Conservation (phyloP, 1,284 basidiomycete genomes). For the Tylopilus microsporus region DNA sequence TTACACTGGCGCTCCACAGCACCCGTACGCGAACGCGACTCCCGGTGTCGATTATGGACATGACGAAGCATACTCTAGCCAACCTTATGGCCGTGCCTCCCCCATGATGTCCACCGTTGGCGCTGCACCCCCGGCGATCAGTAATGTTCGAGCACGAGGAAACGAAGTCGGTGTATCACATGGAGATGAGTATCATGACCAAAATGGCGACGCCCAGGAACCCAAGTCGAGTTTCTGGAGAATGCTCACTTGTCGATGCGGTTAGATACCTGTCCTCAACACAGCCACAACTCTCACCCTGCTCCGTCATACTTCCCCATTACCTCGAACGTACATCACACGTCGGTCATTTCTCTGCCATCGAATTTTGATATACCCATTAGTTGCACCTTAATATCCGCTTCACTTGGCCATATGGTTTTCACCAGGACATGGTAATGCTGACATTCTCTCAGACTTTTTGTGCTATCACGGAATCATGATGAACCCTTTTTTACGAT, state of each 20-base stretch:
- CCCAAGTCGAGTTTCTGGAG: constrained; percentile 57
- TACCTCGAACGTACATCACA: constrained; percentile 24
- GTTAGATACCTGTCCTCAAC: constrained; percentile 31
- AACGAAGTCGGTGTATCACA: constrained; percentile 63
- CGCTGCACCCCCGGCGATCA: constrained; percentile 65
- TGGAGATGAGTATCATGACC: constrained; percentile 55
- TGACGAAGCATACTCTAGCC: constrained; percentile 47
- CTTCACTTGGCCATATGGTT: constrained; percentile 34
- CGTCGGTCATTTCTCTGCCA: constrained; percentile 25
- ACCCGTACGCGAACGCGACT: constrained; percentile 61
- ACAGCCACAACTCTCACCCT: constrained; percentile 8
- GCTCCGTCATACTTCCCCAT: constrained; percentile 22
- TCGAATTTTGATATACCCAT: constrained; percentile 33
- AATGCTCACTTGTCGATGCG: constrained; percentile 74
- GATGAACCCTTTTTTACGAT: constrained; percentile 24
- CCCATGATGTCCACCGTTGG: constrained; percentile 68
- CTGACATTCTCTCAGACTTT: constrained; percentile 28
- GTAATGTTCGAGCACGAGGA: constrained; percentile 61
- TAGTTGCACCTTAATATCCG: constrained; percentile 36
- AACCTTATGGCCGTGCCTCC: constrained; percentile 63
- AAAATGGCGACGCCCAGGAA: constrained; percentile 50
- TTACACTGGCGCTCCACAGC: constrained; percentile 43
- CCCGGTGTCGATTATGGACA: constrained; percentile 52
- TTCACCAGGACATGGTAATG: constrained; percentile 27
- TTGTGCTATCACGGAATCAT: constrained; percentile 27